phyloP scores from a whole-genome alignment of 1,284 basidiomycete genomes.

The Ceratobasidium sp. region DNA sequence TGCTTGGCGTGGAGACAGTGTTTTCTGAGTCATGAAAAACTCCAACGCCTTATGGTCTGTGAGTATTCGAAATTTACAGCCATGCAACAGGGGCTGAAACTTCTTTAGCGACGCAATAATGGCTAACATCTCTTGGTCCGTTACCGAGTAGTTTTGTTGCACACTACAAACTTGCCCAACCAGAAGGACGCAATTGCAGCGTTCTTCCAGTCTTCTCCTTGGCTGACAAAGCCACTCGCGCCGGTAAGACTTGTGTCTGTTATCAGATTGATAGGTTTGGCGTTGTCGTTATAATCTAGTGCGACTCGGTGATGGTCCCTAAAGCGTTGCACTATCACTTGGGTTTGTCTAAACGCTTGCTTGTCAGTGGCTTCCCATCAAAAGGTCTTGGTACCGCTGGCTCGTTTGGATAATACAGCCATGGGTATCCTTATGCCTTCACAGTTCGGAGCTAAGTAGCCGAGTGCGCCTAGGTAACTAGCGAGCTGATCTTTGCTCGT shows the following conservation, averaged over 20 bases:
- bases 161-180: slow-evolving; percentile 44
- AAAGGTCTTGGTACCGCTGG: background rate
- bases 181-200: background rate
- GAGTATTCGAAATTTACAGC: background rate
- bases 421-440: too few species aligned
- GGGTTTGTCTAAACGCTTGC: slow-evolving; percentile 8
- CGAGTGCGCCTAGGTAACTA: too few species aligned
- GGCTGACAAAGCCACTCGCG: slow-evolving; percentile 16
- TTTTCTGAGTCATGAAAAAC: slow-evolving; percentile 56
- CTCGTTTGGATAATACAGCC: background rate
- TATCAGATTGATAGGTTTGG: slow-evolving; percentile 2
- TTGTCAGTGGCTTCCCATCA: slow-evolving; percentile 28
- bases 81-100: slow-evolving; percentile 50
- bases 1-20: slow-evolving; percentile 56
- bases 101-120: slow-evolving; percentile 53
- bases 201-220: slow-evolving; percentile 22
- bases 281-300: background rate
- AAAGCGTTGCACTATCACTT: slow-evolving; percentile 14
- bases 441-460: too few species aligned
- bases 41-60: slow-evolving; percentile 58
- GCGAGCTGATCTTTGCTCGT: too few species aligned
- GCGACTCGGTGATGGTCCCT: background rate
- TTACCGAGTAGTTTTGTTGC: slow-evolving; percentile 26
- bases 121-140: background rate
- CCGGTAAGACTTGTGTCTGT: slow-evolving; percentile 38